Conservation (phyloP, 31 red algal species). For the Endocladia muricata region DNA sequence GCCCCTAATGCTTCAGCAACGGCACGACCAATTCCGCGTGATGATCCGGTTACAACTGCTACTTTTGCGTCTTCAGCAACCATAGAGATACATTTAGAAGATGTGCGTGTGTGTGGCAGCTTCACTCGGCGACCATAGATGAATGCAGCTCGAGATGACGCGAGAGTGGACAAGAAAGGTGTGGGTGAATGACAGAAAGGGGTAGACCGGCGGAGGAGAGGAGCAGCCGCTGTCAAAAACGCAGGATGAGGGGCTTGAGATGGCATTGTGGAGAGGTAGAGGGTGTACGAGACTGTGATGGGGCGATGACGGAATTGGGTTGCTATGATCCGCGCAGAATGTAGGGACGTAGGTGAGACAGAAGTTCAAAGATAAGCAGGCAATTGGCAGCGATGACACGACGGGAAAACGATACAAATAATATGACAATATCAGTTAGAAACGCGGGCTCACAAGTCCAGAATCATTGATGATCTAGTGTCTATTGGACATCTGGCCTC, state of each 20-base stretch:
- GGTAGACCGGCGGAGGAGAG: not conserved
- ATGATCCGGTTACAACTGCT: slow-evolving; percentile 86
- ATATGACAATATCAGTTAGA: too few relatives aligned
- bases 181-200: not conserved
- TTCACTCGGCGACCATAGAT: not conserved
- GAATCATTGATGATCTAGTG: too few relatives aligned
- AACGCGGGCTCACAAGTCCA: too few relatives aligned
- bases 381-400: too few relatives aligned
- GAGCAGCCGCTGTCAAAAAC: too few relatives aligned
- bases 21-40: slow-evolving; percentile 92
- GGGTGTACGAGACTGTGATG: not conserved
- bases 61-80: slow-evolving; percentile 55
- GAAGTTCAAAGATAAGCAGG: too few relatives aligned
- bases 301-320: too few relatives aligned
- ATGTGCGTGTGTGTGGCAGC: not conserved
- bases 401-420: too few relatives aligned
- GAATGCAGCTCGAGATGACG: not conserved
- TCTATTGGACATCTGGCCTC: too few relatives aligned
- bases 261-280: not conserved
- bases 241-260: not conserved
- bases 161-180: too few relatives aligned
- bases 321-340: too few relatives aligned
- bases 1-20: slow-evolving; percentile 77
- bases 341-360: too few relatives aligned
- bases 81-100: slow-evolving; percentile 9